Conservation (phyloP, 352 stramenopile species). For the Globisporangium camurandrum region DNA sequence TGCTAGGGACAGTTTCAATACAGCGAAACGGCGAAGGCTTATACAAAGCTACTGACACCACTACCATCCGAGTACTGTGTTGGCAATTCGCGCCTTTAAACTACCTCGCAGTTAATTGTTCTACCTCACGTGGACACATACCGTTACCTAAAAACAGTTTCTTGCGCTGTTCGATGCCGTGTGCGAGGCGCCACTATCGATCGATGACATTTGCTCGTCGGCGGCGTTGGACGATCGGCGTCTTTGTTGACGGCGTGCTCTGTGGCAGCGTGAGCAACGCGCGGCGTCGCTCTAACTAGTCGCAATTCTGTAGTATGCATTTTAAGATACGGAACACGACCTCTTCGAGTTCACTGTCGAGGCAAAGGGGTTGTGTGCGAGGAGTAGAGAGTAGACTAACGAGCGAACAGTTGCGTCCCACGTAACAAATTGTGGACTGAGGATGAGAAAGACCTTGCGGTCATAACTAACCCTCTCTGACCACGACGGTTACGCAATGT, state of each 20-base stretch:
- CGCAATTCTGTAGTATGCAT: slow-evolving; percentile 42
- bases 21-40: slow-evolving; percentile 26
- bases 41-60: no score
- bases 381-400: no score
- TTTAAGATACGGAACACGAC: slow-evolving; percentile 38
- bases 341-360: no score
- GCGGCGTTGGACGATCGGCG: slow-evolving; percentile 66
- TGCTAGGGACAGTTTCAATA: slow-evolving; percentile 4
- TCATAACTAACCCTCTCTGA: no score
- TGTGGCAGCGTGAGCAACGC: slow-evolving; percentile 70
- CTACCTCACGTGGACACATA: slow-evolving; percentile 57
- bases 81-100: slow-evolving; percentile 60
- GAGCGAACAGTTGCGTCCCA: no score
- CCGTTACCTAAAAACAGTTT: slow-evolving; percentile 76
- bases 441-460: no score
- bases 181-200: slow-evolving; percentile 29
- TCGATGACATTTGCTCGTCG: slow-evolving; percentile 51
- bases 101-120: slow-evolving; percentile 64
- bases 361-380: no score
- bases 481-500: no score
- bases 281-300: slow-evolving; percentile 72
- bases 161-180: slow-evolving; percentile 71
- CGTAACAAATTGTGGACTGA: no score
- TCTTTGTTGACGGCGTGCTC: slow-evolving; percentile 59
- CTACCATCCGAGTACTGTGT: no score